Conservation (phyloP, 2,329 filamentous ascomycete genomes). For the Tympanopsis confertula region DNA sequence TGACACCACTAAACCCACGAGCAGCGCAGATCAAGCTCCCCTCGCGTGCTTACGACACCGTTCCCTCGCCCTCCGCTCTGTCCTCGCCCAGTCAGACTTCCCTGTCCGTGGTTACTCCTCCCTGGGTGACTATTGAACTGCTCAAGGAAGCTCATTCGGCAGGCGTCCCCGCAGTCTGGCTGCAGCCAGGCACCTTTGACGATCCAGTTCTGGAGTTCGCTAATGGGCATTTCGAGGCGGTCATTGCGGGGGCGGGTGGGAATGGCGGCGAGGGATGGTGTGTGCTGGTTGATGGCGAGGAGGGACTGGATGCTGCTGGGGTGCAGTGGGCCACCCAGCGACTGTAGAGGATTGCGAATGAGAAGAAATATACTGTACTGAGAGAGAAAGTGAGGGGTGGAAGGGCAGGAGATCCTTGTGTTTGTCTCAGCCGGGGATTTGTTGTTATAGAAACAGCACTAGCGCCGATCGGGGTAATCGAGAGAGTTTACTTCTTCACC, state of each 20-base stretch:
- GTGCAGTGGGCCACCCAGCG: neutral
- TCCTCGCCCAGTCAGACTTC: neutral
- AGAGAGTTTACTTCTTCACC: too few relatives aligned
- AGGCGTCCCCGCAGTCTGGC: constrained; percentile 1
- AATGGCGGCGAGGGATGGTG: neutral
- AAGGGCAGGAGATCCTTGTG: too few relatives aligned
- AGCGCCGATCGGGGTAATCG: too few relatives aligned
- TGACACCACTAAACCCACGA: neutral
- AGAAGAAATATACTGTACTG: too few relatives aligned
- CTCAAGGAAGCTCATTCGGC: neutral
- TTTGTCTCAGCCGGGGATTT: too few relatives aligned
- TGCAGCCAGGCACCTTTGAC: constrained; percentile 1
- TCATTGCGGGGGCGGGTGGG: neutral
- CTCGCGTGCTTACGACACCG: neutral
- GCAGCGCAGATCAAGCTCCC: neutral
- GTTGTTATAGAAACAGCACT: too few relatives aligned
- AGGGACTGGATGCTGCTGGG: constrained; percentile 1
- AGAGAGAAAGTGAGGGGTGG: too few relatives aligned
- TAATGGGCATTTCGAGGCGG: neutral
- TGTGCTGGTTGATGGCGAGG: constrained; percentile 1
- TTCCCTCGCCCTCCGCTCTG: neutral
- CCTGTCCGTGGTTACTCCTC: neutral
- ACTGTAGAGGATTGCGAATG: too few relatives aligned
- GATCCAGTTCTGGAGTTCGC: neutral
- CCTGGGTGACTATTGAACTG: neutral